phyloP scores from a whole-genome alignment of 768 basidiomycete species.

The Rhodocollybia butyracea region DNA sequence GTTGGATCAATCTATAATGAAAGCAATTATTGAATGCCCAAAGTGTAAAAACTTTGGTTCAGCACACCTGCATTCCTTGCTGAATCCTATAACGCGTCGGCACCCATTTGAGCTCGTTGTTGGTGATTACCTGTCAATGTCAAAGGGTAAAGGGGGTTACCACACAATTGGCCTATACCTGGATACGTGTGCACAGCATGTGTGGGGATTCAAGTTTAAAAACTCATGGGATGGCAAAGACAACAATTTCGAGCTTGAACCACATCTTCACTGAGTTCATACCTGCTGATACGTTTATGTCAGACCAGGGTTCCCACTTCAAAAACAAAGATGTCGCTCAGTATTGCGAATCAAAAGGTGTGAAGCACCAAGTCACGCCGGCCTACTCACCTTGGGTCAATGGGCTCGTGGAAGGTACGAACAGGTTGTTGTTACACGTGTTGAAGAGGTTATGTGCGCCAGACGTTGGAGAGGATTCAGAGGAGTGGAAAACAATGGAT shows the following conservation, averaged over 20 bases:
- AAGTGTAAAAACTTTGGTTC: constrained; percentile 9
- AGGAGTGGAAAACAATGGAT: neutral
- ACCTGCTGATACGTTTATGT: constrained; percentile 22
- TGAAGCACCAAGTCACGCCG: too few relatives aligned
- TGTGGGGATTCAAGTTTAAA: constrained; percentile 29
- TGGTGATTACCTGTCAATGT: constrained; percentile 13
- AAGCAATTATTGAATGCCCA: constrained; percentile 19
- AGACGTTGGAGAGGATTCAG: neutral
- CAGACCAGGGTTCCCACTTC: constrained; percentile 23
- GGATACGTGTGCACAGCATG: constrained; percentile 26
- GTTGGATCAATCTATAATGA: constrained; percentile 19
- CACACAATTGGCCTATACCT: constrained; percentile 21
- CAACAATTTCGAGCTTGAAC: constrained; percentile 10
- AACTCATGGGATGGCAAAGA: neutral
- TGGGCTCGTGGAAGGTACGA: too few relatives aligned
- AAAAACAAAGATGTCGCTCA: constrained; percentile 26
- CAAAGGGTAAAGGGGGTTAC: constrained; percentile 4
- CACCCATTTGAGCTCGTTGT: constrained; percentile 16
- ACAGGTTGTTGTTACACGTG: constrained; percentile 20
- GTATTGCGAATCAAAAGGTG: constrained; percentile 25
- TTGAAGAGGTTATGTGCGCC: constrained; percentile 29
- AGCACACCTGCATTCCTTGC: constrained; percentile 18
- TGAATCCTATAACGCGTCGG: constrained; percentile 25
- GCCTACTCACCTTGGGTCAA: too few relatives aligned
- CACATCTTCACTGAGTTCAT: constrained; percentile 21